These are phyloP conservation scores for Penicillium daleae DNA, from an alignment of 495 filamentous ascomycete species.

Conservation along the genomic window DNA sequence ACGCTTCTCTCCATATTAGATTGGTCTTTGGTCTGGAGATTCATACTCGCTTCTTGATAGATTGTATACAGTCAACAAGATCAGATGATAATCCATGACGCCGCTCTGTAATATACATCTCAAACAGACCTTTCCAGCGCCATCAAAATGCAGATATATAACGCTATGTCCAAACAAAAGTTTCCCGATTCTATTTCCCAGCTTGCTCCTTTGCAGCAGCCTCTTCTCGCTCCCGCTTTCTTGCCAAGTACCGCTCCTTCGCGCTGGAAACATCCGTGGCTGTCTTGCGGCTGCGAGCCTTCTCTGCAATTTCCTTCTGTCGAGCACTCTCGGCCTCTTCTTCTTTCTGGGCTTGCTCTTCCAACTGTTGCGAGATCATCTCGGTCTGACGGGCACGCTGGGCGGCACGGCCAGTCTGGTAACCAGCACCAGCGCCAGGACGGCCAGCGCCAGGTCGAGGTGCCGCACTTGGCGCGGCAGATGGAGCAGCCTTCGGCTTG, in stretches of 20 bases:
- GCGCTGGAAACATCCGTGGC: conserved; percentile 82
- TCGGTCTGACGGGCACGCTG: conserved; percentile 81
- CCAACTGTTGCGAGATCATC: conserved; percentile 76
- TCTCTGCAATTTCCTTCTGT: conserved; percentile 68
- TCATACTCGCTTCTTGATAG: not conserved
- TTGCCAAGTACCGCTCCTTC: conserved; percentile 81
- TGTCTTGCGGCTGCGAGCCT: conserved; percentile 73
- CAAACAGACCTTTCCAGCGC: not conserved
- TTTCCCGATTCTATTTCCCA: not conserved
- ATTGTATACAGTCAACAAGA: not conserved
- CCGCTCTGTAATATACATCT: conserved; percentile 6
- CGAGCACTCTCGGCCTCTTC: conserved; percentile 76
- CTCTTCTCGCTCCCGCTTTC: conserved; percentile 80
- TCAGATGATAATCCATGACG: not conserved
- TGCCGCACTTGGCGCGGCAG: conserved; percentile 38
- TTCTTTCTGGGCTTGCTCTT: conserved; percentile 71
- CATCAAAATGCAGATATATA: conserved; percentile 7
- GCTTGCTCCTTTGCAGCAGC: conserved; percentile 44
- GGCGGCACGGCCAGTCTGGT: conserved; percentile 52
- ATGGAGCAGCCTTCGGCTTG: conserved; percentile 53
- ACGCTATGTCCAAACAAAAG: not conserved
- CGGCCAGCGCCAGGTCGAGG: conserved; percentile 35
- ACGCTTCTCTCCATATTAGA: not conserved
- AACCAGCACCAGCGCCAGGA: conserved; percentile 33
- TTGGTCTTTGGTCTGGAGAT: not conserved